Evolutionary conservation across 164 flowering plant species (phyloP).

Genomic region (Piper betle): DNA sequence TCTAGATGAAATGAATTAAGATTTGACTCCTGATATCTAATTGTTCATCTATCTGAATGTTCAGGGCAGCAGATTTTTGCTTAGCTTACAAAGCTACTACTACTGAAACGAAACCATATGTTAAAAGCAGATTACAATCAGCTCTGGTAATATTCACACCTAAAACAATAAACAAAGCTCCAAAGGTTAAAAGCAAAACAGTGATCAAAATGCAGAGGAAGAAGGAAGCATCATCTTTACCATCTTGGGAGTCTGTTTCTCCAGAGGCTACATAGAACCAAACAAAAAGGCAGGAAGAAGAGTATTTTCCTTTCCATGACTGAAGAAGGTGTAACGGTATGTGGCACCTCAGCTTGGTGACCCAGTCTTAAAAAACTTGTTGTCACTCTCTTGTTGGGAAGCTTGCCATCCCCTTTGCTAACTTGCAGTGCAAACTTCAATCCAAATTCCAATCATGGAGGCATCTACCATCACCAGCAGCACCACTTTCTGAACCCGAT

Average conservation of each 20-base stretch:
- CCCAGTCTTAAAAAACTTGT: not conserved
- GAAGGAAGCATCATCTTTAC: not conserved
- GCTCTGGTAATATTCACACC: not conserved
- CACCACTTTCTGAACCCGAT: not conserved
- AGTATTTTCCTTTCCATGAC: conserved; percentile 2
- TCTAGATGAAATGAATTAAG: not conserved
- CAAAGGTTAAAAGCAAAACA: not conserved
- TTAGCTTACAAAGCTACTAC: not conserved
- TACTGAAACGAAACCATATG: not conserved
- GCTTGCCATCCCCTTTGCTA: not conserved
- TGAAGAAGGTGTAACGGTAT: not conserved
- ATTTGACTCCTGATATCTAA: not conserved
- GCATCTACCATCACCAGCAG: not conserved
- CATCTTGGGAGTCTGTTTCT: conserved; percentile 7
- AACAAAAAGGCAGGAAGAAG: conserved; percentile 1
- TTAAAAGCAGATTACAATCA: not conserved
- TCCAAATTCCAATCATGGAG: not conserved
- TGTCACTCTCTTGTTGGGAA: not conserved
- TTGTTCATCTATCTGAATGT: not conserved
- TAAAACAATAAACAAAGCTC: too few relatives aligned
- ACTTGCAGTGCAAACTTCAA: not conserved
- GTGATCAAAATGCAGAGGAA: not conserved
- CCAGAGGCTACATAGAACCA: not conserved
- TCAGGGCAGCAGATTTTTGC: not conserved
- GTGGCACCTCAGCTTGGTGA: not conserved